Conservation (phyloP, 2,329 filamentous ascomycete genomes). For the Sclerotinia nivalis region DNA sequence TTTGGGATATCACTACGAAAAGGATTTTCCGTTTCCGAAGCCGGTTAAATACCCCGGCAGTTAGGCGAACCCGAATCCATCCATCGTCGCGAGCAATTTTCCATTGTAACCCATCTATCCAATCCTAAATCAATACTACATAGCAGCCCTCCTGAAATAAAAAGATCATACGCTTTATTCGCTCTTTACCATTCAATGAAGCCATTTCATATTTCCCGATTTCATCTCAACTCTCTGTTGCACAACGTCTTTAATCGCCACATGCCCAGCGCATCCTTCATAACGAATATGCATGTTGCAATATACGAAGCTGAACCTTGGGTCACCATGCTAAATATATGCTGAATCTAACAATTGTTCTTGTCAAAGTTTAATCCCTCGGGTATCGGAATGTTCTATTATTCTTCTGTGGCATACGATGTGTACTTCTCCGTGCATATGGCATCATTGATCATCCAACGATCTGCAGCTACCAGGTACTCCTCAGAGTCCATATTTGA, state of each 20-base stretch:
- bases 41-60: not conserved
- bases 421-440: conserved; percentile 5
- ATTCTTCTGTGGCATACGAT: conserved; percentile 16
- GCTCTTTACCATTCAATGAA: not conserved
- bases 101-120: not conserved
- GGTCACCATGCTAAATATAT: not conserved
- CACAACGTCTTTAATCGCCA: conserved; percentile 1
- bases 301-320: conserved; percentile 8
- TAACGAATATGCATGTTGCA: not conserved
- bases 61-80: not conserved
- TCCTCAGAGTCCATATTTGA: conserved; percentile 1
- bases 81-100: not conserved
- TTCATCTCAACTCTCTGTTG: conserved; percentile 7
- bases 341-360: not conserved
- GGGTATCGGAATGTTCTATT: conserved; percentile 19
- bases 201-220: no score
- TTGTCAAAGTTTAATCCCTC: conserved; percentile 8
- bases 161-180: not conserved
- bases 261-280: conserved; percentile 3
- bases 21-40: conserved; percentile 7
- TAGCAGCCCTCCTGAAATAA: not conserved
- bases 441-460: conserved; percentile 18
- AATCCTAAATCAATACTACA: not conserved
- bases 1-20: not conserved
- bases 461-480: conserved; percentile 18